Base-by-base conservation (phyloP, 2,329 filamentous ascomycete species). In the Clarireedia hainanense region DNA sequence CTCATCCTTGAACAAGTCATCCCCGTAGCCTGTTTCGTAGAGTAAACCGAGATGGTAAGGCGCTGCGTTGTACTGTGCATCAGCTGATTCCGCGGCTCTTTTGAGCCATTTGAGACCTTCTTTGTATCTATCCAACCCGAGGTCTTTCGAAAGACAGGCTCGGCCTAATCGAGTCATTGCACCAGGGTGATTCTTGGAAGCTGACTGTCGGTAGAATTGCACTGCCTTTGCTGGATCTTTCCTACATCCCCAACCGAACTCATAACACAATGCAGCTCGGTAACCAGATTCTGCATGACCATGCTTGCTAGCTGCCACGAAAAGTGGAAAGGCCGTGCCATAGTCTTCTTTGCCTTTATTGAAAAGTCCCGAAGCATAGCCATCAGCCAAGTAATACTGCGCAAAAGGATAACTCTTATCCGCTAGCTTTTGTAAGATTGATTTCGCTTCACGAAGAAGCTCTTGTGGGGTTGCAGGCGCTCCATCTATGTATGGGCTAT, bases 81-180 rank as follows among this genome's bases (percentile, higher is more conserved):
- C 94, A 12, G 94, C 91, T 3, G 89, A 83, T 71, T 99, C 94
- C 0, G 90, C 81, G 3, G 91, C 94, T 56, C 95, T 83, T 74
- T 96, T 97, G 66, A 99, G 76, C 94, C 94, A 99, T 71, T 95
- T 96, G 62, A 97, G 76, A 7, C 92, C 94, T 71, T 99, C 94
- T 52, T 89, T 81, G 68, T 96, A 95, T 57, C 88, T 81, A 69
- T 89, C 91, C 20, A 87, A 73, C 30, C 94, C 94, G 70, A 99
- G 83, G 63, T 97, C 91, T 43, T 91, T 91, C 3, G 85, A 86
- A 54, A 99, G 73, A 72, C 92, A 97, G 6, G 94, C 94, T 68
- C 91, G 88, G 42, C 91, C 92, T 52, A 99, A 81, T 56, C 94
- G 86, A 54, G 91, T 89, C 81, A 96, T 96, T 50, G 94, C 92